Base-by-base conservation (phyloP, 1,139 yeast genomes). In the Lodderomyces metapsilosis region DNA sequence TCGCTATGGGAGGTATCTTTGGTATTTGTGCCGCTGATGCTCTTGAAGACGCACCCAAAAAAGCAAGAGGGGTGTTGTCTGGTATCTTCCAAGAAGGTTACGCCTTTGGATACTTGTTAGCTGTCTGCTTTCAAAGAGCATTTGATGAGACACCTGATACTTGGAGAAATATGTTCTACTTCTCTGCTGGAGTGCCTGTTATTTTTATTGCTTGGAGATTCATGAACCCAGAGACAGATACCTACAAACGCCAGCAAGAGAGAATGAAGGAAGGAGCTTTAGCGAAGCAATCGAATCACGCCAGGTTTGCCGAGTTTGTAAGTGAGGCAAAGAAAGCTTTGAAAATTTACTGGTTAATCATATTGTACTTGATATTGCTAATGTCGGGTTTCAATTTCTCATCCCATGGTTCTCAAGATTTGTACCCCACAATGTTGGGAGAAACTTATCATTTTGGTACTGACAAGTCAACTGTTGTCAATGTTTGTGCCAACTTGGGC, bases 381-480 rank as follows among this genome's bases (percentile, higher is more conserved):
- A 70, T 68, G 75, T 51, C 71, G n/a, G 74, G 74, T 25, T 66
- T 68, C 56, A 67, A 67, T 49, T 67, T 66, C 46, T 57, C 64
- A 54, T 59, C 68, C 5, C 72, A 67, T 43, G 71, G 71, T 3
- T 62, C 68, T 12, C 73, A 67, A 52, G 73, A 67, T 52, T 57
- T 66, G 43, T 67, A 59, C 50, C 70, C 72, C 18, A 66, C 72
- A 10, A 52, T 64, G 51, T 59, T 67, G 46, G 58, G 61, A 1
- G 52, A 50, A 9, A 70, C 65, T 49, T 62, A 58, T 37, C 50
- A 48, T 5, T 66, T 45, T 42, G 56, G 66, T 24, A 21, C 40
- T 2, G 59, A 67, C 45, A 56, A 61, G 43, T 55, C 64, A 2
- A 66, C 73, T 6, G 71, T 67, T 16, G 64, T 67, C 25, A 64